Evolutionary conservation across 2,329 filamentous ascomycete genomes (phyloP).

Genomic region (Delphinella strobiligena): DNA sequence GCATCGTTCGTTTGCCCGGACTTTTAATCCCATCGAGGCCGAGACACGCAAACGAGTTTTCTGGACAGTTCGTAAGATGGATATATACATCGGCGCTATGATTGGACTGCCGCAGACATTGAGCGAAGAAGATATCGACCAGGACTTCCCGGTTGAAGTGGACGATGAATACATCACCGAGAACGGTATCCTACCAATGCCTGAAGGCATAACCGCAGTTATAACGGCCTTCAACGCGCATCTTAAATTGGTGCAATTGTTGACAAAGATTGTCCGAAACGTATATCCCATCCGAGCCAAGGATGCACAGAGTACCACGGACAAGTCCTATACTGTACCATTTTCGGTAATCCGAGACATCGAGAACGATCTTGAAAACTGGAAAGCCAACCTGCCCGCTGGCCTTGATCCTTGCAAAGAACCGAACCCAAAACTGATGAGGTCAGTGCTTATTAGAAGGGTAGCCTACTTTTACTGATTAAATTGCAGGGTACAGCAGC

Average conservation of each 20-base stretch:
- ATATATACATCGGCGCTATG: slow-evolving; percentile 40
- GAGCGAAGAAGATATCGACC: slow-evolving; percentile 37
- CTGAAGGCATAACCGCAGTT: slow-evolving; percentile 41
- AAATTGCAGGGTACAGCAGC: slow-evolving; percentile 48
- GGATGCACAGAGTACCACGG: slow-evolving; percentile 22
- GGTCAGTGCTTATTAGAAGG: no score
- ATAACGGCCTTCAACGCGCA: slow-evolving; percentile 51
- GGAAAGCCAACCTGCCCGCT: slow-evolving; percentile 57
- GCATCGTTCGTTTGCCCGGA: slow-evolving; percentile 23
- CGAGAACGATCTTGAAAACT: slow-evolving; percentile 49
- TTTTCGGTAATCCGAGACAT: slow-evolving; percentile 54
- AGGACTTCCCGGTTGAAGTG: slow-evolving; percentile 34
- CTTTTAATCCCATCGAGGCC: slow-evolving; percentile 36
- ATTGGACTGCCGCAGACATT: slow-evolving; percentile 37
- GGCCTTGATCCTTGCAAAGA: slow-evolving; percentile 72
- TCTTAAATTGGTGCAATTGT: slow-evolving; percentile 42
- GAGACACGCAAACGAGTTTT: slow-evolving; percentile 40
- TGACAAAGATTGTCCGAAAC: slow-evolving; percentile 50
- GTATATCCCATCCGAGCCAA: slow-evolving; percentile 50
- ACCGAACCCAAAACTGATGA: slow-evolving; percentile 53
- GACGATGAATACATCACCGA: slow-evolving; percentile 41
- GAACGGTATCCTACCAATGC: slow-evolving; percentile 40
- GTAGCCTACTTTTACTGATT: slow-evolving; percentile 4
- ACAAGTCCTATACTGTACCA: slow-evolving; percentile 49
- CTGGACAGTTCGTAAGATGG: slow-evolving; percentile 40